Evolutionary conservation across 331 rosid species (phyloP).

Genomic region (Quercus tomentella): DNA sequence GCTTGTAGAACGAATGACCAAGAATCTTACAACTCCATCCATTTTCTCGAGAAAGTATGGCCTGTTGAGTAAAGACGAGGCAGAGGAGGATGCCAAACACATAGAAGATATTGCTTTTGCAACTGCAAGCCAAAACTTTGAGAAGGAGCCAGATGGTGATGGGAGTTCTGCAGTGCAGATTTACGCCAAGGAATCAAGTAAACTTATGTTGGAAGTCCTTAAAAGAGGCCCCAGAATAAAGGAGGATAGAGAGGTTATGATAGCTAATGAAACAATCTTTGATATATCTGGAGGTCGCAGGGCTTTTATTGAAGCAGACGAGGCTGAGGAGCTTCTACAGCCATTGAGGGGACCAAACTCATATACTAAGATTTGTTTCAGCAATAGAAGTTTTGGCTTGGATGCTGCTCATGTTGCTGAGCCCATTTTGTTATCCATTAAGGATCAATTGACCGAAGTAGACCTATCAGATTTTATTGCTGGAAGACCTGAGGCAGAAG

Average conservation of each 20-base stretch:
- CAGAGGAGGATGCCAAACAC: slow-evolving; percentile 62
- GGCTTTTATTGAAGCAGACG: slow-evolving; percentile 65
- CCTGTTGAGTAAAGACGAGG: slow-evolving; percentile 72
- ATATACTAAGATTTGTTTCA: slow-evolving; percentile 69
- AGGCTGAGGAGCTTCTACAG: slow-evolving; percentile 63
- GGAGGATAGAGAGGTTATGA: slow-evolving; percentile 40
- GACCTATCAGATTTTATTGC: slow-evolving; percentile 84
- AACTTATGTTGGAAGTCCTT: slow-evolving; percentile 78
- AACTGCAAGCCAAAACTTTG: slow-evolving; percentile 67
- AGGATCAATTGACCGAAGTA: slow-evolving; percentile 67
- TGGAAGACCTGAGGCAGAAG: slow-evolving; percentile 80
- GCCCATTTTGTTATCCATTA: slow-evolving; percentile 55
- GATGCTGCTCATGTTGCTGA: slow-evolving; percentile 77
- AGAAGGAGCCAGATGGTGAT: slow-evolving; percentile 83
- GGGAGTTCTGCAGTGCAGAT: slow-evolving; percentile 89
- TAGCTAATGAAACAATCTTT: slow-evolving; percentile 43
- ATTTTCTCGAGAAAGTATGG: slow-evolving; percentile 86
- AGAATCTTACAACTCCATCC: slow-evolving; percentile 76
- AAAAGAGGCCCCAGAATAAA: slow-evolving; percentile 59
- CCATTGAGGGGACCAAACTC: slow-evolving; percentile 51
- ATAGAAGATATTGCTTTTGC: slow-evolving; percentile 66
- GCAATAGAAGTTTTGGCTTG: slow-evolving; percentile 87
- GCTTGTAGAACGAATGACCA: slow-evolving; percentile 71
- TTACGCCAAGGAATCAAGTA: slow-evolving; percentile 78
- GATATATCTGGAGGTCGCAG: slow-evolving; percentile 81